Evolutionary conservation across 441 rosid genomes (phyloP).

Genomic region (Populus hybrid): DNA sequence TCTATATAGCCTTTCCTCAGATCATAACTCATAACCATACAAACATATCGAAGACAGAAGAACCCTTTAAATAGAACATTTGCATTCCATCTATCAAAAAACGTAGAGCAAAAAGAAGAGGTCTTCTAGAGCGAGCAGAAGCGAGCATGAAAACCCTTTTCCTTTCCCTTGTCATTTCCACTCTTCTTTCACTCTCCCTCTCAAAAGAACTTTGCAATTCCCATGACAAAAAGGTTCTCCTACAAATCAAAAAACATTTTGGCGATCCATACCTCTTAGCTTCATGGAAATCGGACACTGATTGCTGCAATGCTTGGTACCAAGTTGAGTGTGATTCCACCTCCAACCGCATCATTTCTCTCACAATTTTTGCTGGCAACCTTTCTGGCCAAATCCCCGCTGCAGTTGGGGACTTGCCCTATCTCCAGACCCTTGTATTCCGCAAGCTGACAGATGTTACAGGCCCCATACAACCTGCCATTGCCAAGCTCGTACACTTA

Average conservation of each 20-base stretch:
- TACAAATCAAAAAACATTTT: constrained; percentile 50
- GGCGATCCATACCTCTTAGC: constrained; percentile 62
- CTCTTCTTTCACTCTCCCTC: constrained; percentile 26
- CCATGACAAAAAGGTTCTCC: constrained; percentile 50
- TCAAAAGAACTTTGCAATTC: too few species aligned
- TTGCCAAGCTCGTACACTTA: constrained; percentile 60
- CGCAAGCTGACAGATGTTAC: constrained; percentile 54
- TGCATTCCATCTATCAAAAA: background rate
- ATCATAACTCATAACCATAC: background rate
- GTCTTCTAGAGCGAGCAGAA: background rate
- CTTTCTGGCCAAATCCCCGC: constrained; percentile 55
- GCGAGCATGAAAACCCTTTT: constrained; percentile 14
- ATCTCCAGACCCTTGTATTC: constrained; percentile 49
- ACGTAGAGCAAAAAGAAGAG: background rate
- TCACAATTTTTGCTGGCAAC: constrained; percentile 44
- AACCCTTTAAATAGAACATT: background rate
- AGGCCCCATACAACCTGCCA: constrained; percentile 57
- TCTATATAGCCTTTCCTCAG: too few species aligned
- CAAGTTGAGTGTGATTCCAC: constrained; percentile 49
- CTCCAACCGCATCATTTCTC: constrained; percentile 46
- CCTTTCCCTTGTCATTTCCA: constrained; percentile 20
- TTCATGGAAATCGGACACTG: constrained; percentile 54
- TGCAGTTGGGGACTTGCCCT: constrained; percentile 56
- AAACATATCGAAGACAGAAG: background rate
- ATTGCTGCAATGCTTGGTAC: constrained; percentile 66